These are phyloP conservation scores for Pisolithus tinctorius DNA, from an alignment of 768 basidiomycete genomes.

Conservation along the genomic window DNA sequence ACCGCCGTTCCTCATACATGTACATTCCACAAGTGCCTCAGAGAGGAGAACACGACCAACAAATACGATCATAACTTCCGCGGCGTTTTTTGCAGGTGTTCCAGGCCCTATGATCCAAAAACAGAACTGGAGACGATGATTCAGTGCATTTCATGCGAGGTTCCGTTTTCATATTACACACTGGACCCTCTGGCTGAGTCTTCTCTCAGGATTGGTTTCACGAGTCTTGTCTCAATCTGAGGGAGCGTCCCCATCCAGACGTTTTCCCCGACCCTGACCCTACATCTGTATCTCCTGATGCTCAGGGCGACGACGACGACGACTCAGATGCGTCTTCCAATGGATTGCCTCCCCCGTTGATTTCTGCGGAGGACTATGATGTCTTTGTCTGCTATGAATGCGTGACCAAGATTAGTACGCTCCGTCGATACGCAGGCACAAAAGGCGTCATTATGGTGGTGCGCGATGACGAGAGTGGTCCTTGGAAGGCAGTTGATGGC, in stretches of 20 bases:
- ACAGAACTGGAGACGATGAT: slow-evolving; percentile 82
- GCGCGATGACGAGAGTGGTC: slow-evolving; percentile 36
- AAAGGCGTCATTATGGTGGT: slow-evolving; percentile 61
- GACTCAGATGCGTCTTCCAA: slow-evolving; percentile 59
- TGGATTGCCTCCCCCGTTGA: slow-evolving; percentile 59
- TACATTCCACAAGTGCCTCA: slow-evolving; percentile 47
- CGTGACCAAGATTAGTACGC: slow-evolving; percentile 45
- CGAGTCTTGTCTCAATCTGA: slow-evolving; percentile 80
- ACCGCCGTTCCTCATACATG: slow-evolving; percentile 52
- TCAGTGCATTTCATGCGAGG: slow-evolving; percentile 82
- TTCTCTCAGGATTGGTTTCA: slow-evolving; percentile 77
- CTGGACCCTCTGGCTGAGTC: background rate
- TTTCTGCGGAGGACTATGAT: slow-evolving; percentile 67
- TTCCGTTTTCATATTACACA: slow-evolving; percentile 18
- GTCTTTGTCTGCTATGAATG: slow-evolving; percentile 67
- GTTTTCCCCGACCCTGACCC: slow-evolving; percentile 17
- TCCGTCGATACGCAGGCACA: slow-evolving; percentile 63
- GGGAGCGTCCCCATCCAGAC: slow-evolving; percentile 47
- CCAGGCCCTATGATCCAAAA: slow-evolving; percentile 61
- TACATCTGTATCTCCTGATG: slow-evolving; percentile 3
- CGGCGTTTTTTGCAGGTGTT: slow-evolving; percentile 69
- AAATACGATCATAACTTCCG: slow-evolving; percentile 70
- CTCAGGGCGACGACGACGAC: slow-evolving; percentile 32
- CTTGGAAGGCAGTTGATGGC: slow-evolving; percentile 50
- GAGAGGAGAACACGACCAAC: slow-evolving; percentile 55